These are phyloP conservation scores for Eragrostis curvula DNA, from an alignment of 176 grass and related monocot species.

Conservation along the genomic window DNA sequence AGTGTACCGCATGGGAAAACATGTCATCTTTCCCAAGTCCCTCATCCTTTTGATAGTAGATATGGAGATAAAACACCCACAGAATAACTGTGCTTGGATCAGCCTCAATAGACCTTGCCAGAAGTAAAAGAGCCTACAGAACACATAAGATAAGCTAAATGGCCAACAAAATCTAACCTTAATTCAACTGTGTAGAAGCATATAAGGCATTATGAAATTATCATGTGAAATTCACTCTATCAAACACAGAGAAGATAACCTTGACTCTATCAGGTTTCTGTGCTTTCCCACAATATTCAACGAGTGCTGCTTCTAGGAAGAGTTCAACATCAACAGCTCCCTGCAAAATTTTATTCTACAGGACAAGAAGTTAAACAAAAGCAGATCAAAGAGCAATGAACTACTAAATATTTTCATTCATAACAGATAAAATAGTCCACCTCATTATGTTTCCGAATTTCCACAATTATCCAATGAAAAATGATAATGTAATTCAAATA, in stretches of 20 bases:
- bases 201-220: not conserved
- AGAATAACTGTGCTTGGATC: conserved; percentile 73
- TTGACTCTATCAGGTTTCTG: conserved; percentile 74
- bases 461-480: conserved; percentile 24
- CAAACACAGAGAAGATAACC: conserved; percentile 56
- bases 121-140: conserved; percentile 77
- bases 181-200: conserved; percentile 25
- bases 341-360: conserved; percentile 75
- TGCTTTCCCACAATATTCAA: conserved; percentile 66
- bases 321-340: conserved; percentile 81
- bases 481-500: conserved; percentile 12
- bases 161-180: conserved; percentile 33
- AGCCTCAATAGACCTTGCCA: conserved; percentile 83
- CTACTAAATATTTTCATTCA: conserved; percentile 21
- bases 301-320: conserved; percentile 77
- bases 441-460: conserved; percentile 1
- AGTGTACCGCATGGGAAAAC: conserved; percentile 91
- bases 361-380: conserved; percentile 51
- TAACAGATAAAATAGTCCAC: not conserved
- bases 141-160: conserved; percentile 30
- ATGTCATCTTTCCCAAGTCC: conserved; percentile 93
- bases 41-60: conserved; percentile 91
- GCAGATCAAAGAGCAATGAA: conserved; percentile 33
- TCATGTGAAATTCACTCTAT: conserved; percentile 7
- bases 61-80: conserved; percentile 97